Evolutionary conservation across 176 grass and related monocot species (phyloP), one percentile per base, ranked within the genome.

Genomic region (Alopecurus myosuroides): DNA sequence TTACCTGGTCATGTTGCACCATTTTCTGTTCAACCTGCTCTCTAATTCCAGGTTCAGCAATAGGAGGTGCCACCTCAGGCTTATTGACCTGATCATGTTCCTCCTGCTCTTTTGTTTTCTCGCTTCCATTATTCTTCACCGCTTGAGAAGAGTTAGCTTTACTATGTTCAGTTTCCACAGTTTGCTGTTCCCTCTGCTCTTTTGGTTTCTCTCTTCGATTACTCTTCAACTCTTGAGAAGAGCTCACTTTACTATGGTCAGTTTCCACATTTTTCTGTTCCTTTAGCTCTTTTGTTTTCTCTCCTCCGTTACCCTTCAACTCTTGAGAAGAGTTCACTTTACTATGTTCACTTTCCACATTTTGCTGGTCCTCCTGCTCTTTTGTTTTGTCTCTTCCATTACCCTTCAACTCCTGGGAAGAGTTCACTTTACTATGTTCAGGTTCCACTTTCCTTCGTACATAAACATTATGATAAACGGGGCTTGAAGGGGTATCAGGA

Each of bases 381-480:
- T 87, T 77, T 77, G 45, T 73, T 86, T 85, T 86, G 23, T 73
- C 82, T 74, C 37, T 84, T 22, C 63, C 81, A 78, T 31, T 67
- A 82, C 36, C 82, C 83, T 89, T 92, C 74, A 74, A 84, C 72
- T 90, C 90, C 36, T 75, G 85, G 81, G 82, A 92, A 31, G 77
- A 72, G 48, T 40, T 89, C 20, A 81, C 67, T 79, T 95, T 95
- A 65, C 82, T 87, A 72, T 90, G 93, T 10, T 88, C 93, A 50
- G 50, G 49, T 86, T 95, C 93, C 69, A 90, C 90, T 82, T 86
- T 92, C 57, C 90, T 85, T 48, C 93, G 85, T 78, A 95, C 90
- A 86, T 95, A 95, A 65, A 95, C 93, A 81, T 90, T 89, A 84
- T 92, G 90, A 58, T 64, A 90, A 26, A 64, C 88, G 40, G 90